Evolutionary conservation across 805 yeast genomes (phyloP), one percentile per base, ranked within the genome.

Genomic region (Barnettozyma vustinii): DNA sequence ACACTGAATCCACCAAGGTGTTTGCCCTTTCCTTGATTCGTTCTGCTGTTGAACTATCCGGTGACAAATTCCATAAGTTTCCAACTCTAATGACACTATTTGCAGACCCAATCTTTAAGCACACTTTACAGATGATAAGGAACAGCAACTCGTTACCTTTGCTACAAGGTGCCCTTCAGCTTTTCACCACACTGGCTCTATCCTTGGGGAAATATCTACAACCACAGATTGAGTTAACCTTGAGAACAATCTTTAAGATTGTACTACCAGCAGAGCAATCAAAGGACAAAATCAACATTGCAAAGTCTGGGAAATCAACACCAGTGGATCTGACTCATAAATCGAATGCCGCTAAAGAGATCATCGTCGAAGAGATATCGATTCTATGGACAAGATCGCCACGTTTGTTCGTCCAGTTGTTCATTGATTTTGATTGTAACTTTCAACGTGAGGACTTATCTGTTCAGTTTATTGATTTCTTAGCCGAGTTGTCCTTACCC

Each of bases 391-490:
- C 84, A 5, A 76, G 96, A 50, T 80, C 87, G 0, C 92, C 96
- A 1, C 69, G 77, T 4, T 83, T 88, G 49, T 89, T 90, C 64
- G 79, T 89, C 13, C 77, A 81, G 40, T 65, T 91, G 33, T 94
- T 87, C 63, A 82, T 87, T 48, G 83, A 83, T 49, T 94, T 82
- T 63, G 99, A 94, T 64, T 92, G 98, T 66, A 92, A 89, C 61
- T 82, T 89, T 55, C 96, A 89, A 52, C 80, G 92, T 55, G 75
- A 84, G 2, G 97, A 94, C 62, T 67, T 95, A 48, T 76, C 92
- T 15, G 76, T 76, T 20, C 77, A 80, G 36, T 68, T 87, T 25
- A 64, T 94, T 39, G 84, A 84, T 42, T 78, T 84, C 42, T 72
- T 94, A 47, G 81, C 96, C 47, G 78, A 84, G 45, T 70, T 90